Conservation (phyloP, 805 yeast species). For the Tetrapisispora pingtungensis region DNA sequence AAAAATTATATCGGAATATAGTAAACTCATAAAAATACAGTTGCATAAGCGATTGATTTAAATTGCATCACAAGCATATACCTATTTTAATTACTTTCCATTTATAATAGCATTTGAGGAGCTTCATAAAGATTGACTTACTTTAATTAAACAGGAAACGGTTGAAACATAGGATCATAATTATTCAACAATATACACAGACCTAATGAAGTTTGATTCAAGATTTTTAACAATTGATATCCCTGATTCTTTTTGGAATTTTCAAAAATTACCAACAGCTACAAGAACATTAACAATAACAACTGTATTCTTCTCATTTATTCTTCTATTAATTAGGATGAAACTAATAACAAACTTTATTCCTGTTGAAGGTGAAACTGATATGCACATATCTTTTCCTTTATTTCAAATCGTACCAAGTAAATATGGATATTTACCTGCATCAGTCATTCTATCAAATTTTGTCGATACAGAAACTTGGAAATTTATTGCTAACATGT, state of each 20-base stretch:
- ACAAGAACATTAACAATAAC: conserved; percentile 36
- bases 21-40: no score
- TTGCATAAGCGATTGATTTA: no score
- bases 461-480: conserved; percentile 49
- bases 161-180: no score
- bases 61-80: no score
- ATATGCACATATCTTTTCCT: conserved; percentile 37
- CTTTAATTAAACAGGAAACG: no score
- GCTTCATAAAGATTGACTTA: no score
- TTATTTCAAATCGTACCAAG: conserved; percentile 55
- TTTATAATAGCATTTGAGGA: no score
- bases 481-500: conserved; percentile 37
- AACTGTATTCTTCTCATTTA: conserved; percentile 32
- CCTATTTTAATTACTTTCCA: no score
- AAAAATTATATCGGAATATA: no score
- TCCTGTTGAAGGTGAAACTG: not conserved
- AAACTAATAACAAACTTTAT: conserved; percentile 14
- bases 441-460: conserved; percentile 55
- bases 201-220: conserved; percentile 1
- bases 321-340: conserved; percentile 36
- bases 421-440: conserved; percentile 45
- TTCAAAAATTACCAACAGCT: conserved; percentile 34
- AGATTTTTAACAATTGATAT: conserved; percentile 14
- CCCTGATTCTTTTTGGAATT: conserved; percentile 12
- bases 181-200: no score